A percentile compares a stretch with the other conserved stretches of the same genome.
These are phyloP conservation scores for Colletotrichum musicola DNA, from an alignment of 2,329 filamentous ascomycete species.

Conservation along the genomic window DNA sequence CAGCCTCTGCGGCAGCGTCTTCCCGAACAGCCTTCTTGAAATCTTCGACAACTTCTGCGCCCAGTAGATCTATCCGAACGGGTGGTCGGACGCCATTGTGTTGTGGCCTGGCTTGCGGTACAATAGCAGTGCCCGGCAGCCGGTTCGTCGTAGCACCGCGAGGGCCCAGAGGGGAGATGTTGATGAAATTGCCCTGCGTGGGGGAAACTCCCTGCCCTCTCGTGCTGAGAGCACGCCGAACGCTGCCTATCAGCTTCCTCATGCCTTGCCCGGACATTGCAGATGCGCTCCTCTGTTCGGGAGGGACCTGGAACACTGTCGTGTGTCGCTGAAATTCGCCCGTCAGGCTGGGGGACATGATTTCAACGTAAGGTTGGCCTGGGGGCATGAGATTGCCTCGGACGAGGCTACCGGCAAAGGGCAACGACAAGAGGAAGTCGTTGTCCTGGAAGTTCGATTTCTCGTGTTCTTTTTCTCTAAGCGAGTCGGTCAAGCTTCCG, in stretches of 20 bases:
- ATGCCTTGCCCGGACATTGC: conserved; percentile 80
- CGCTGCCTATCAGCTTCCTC: conserved; percentile 87
- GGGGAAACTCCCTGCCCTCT: conserved; percentile 59
- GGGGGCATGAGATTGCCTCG: conserved; percentile 88
- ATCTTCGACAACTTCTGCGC: conserved; percentile 82
- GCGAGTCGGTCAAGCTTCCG: conserved; percentile 87
- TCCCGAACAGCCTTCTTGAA: conserved; percentile 82
- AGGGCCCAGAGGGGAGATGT: conserved; percentile 63
- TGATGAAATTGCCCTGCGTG: conserved; percentile 61
- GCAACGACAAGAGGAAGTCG: conserved; percentile 71
- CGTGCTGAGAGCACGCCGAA: conserved; percentile 84
- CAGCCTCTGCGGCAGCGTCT: conserved; percentile 63
- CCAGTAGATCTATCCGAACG: conserved; percentile 83
- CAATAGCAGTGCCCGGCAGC: conserved; percentile 70
- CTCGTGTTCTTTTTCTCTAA: conserved; percentile 73
- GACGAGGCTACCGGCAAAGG: conserved; percentile 86
- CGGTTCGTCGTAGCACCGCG: conserved; percentile 69
- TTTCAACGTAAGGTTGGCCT: conserved; percentile 82
- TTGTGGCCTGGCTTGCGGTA: conserved; percentile 65
- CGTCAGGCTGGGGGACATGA: conserved; percentile 65
- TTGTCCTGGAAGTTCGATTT: conserved; percentile 63
- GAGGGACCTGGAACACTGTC: conserved; percentile 62
- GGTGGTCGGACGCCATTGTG: conserved; percentile 62
- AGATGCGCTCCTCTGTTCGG: conserved; percentile 54
- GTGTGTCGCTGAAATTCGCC: conserved; percentile 64